Percentiles rank a stretch among this genome's conserved stretches.
These are phyloP conservation scores for Brassica napus DNA, from an alignment of 345 rosid species.

Conservation along the genomic window DNA sequence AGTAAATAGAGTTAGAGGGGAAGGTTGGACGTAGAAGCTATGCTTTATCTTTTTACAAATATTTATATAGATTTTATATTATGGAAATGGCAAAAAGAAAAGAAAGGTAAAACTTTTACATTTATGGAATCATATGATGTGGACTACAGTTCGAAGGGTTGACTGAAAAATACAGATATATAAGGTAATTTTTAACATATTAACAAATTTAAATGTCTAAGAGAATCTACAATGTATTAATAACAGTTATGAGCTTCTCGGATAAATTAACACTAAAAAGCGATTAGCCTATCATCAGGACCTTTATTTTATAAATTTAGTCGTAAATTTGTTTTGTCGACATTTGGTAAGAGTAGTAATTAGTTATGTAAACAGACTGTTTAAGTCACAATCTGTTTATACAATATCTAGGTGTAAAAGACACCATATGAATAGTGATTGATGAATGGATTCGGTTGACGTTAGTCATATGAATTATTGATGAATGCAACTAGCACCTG, in stretches of 20 bases:
- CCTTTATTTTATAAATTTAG: background rate
- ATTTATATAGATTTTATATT: background rate
- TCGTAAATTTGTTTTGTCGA: background rate
- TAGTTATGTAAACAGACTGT: background rate
- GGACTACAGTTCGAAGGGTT: background rate
- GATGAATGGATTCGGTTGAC: background rate
- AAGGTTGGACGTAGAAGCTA: slow-evolving; percentile 13
- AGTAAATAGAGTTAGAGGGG: slow-evolving; percentile 9
- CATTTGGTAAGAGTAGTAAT: background rate
- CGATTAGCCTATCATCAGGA: background rate
- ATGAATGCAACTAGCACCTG: background rate
- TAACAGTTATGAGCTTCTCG: background rate
- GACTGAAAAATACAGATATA: background rate
- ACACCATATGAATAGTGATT: background rate
- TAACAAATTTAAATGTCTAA: background rate
- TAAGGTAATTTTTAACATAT: background rate
- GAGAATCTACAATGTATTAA: background rate
- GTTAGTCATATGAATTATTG: background rate
- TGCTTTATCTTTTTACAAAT: background rate
- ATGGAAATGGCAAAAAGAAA: background rate
- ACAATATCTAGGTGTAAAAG: background rate
- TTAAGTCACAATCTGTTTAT: background rate
- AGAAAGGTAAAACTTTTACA: background rate
- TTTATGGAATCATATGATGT: background rate
- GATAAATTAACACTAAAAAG: background rate